Percentiles rank a stretch among this genome's conserved stretches.
Conservation (phyloP, 768 basidiomycete species). For the Neoboletus magnificus region DNA sequence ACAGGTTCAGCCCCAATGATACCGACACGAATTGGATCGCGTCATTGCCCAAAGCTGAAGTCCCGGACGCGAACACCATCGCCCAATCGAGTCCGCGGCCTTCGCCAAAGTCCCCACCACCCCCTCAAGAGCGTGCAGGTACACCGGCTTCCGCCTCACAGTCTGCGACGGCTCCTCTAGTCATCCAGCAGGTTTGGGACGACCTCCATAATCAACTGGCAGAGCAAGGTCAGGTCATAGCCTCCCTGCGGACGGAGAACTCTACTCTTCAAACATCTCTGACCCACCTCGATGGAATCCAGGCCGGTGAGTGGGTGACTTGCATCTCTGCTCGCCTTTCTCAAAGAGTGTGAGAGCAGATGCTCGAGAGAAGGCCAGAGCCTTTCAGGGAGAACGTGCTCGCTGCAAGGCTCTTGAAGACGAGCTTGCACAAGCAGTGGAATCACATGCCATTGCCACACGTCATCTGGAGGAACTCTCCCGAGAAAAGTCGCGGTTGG, state of each 20-base stretch:
- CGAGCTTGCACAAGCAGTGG: slow-evolving; percentile 20
- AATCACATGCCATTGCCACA: slow-evolving; percentile 3
- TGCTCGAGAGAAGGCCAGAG: slow-evolving; percentile 7
- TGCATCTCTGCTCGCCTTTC: neutral
- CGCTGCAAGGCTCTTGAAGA: slow-evolving; percentile 19
- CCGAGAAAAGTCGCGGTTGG: slow-evolving; percentile 24
- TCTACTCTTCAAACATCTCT: slow-evolving; percentile 26
- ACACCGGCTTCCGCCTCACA: slow-evolving; percentile 4
- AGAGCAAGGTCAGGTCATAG: slow-evolving; percentile 17
- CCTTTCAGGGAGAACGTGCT: slow-evolving; percentile 19
- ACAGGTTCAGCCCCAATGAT: slow-evolving; percentile 46
- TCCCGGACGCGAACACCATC: slow-evolving; percentile 27
- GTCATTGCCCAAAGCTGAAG: slow-evolving; percentile 48
- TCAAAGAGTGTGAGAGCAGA: slow-evolving; percentile 13
- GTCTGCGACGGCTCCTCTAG: neutral
- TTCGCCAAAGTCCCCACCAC: slow-evolving; percentile 16
- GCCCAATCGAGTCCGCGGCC: slow-evolving; percentile 30
- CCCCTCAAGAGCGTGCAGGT: slow-evolving; percentile 10
- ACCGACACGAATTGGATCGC: slow-evolving; percentile 55
- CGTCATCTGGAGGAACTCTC: slow-evolving; percentile 19
- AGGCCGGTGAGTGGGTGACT: slow-evolving; percentile 25
- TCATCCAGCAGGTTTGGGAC: slow-evolving; percentile 4
- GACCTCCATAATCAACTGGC: slow-evolving; percentile 15
- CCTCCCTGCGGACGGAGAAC: slow-evolving; percentile 28
- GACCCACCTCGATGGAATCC: slow-evolving; percentile 28